These are phyloP conservation scores for Trichoderma sp. DNA, from an alignment of 2,329 filamentous ascomycete species.

Conservation along the genomic window DNA sequence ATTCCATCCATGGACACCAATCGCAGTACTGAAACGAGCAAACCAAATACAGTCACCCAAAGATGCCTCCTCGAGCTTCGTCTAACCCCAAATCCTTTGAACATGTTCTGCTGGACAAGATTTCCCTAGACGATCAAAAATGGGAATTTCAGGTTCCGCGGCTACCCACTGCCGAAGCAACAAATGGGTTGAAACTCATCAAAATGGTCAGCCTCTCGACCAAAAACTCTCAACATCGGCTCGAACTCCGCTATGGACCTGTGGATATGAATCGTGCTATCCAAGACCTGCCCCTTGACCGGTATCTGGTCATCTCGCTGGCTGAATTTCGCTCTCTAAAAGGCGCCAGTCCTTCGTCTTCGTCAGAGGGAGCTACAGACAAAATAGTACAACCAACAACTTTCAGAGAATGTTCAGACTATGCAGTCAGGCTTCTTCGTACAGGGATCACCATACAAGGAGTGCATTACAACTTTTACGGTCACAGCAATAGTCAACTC, in stretches of 20 bases:
- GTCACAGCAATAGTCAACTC: conserved; percentile 44
- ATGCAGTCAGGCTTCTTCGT: conserved; percentile 35
- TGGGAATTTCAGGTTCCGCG: conserved; percentile 12
- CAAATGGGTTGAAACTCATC: conserved; percentile 13
- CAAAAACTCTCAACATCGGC: conserved; percentile 23
- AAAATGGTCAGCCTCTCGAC: conserved; percentile 17
- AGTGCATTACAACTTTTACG: conserved; percentile 40
- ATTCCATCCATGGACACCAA: background rate
- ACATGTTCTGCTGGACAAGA: background rate
- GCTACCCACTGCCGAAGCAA: background rate
- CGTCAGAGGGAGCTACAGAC: background rate
- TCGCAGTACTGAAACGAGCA: background rate
- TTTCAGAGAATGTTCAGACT: conserved; percentile 36
- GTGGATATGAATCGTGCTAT: conserved; percentile 35
- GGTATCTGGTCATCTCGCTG: conserved; percentile 36
- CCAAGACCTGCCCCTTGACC: conserved; percentile 28
- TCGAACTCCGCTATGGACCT: conserved; percentile 30
- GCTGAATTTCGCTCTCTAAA: conserved; percentile 33
- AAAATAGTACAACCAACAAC: conserved; percentile 28
- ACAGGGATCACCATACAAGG: conserved; percentile 37
- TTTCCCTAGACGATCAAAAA: conserved; percentile 6
- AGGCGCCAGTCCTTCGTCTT: conserved; percentile 12
- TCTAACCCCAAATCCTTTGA: background rate
- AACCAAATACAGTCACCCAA: background rate
- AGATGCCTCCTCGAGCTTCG: conserved; percentile 8